These are phyloP conservation scores for Aspergillus egyptiacus DNA, from an alignment of 495 filamentous ascomycete species.

Conservation along the genomic window DNA sequence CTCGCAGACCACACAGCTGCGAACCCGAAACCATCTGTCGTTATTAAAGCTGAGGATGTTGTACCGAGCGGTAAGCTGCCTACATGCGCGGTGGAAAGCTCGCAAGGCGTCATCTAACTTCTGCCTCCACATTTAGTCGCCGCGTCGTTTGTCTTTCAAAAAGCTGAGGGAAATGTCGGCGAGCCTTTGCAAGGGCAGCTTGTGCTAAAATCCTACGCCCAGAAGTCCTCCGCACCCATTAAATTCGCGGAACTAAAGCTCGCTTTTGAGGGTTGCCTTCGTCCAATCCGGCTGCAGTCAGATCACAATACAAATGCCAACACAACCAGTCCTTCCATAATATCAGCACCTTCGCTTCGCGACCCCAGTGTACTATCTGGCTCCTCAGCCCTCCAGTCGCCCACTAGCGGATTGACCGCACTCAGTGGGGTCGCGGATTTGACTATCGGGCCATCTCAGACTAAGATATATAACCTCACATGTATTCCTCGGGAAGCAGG, in stretches of 20 bases:
- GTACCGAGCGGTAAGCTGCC: constrained; percentile 56
- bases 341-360: constrained; percentile 30
- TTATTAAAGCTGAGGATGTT: constrained; percentile 60
- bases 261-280: constrained; percentile 63
- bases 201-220: constrained; percentile 62
- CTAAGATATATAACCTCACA: constrained; percentile 63
- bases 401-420: constrained; percentile 32
- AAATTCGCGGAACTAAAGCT: constrained; percentile 59
- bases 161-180: constrained; percentile 74
- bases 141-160: constrained; percentile 66
- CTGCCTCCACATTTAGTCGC: constrained; percentile 40
- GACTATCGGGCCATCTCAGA: constrained; percentile 60
- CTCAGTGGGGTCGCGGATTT: constrained; percentile 59
- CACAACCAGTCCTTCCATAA: constrained; percentile 19
- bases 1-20: constrained; percentile 49
- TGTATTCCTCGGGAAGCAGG: constrained; percentile 76
- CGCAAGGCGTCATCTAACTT: not conserved
- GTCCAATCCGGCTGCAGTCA: constrained; percentile 45
- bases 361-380: constrained; percentile 29
- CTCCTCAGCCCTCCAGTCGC: constrained; percentile 32
- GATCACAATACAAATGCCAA: constrained; percentile 27
- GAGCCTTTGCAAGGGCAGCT: constrained; percentile 71
- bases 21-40: constrained; percentile 56
- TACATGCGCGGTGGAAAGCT: not conserved
- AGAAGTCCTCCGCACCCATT: constrained; percentile 55